Base-by-base conservation (phyloP, 129 eudicot species). In the Lactuca sativa region DNA sequence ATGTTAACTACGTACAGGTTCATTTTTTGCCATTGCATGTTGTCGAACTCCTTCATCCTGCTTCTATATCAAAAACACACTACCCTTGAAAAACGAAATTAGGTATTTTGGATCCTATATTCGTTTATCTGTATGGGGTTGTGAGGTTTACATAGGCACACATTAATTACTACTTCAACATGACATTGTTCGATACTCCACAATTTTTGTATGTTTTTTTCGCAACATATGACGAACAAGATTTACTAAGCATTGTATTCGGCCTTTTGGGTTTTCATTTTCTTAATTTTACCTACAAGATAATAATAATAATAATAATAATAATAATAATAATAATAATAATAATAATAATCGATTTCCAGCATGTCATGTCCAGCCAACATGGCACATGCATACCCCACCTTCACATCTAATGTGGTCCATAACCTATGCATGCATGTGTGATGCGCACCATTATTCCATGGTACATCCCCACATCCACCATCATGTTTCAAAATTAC, bases 311-410 rank as follows among this genome's bases (percentile, higher is more conserved):
- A 10, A 47, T 47, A 38, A 38, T 38, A 43, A 43, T 43, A 43
- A 43, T 43, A 43, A 3, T 52, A 68, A 17, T 31, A 69, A 40
- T 25, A 56, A 25, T 41, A 51, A 59, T 43, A 17, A 3, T 5
- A 4, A 43, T 9, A 41, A 57, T 64, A 21, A 64, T 52, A 8
- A 69, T 17, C 14, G 40, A 30, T 47, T 76, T 76, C 64, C 57
- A 59, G 54, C 68, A 54, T 67, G 74, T 60, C 74, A 76, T 30
- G 56, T 67, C 69, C 25, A 10, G 25, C 40, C 52, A 74, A 75
- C 68, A 76, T 68, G 80, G 70, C 80, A 68, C 80, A 76, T 68
- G 80, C 34, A 11, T 49, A 56, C 63, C 74, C 59, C 70, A 17
- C 70, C 16, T 7, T 67, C 80, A 67, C 40, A 32, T 76, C 63